Conservation (phyloP, 2,329 filamentous ascomycete genomes). For the Alternaria dauci region DNA sequence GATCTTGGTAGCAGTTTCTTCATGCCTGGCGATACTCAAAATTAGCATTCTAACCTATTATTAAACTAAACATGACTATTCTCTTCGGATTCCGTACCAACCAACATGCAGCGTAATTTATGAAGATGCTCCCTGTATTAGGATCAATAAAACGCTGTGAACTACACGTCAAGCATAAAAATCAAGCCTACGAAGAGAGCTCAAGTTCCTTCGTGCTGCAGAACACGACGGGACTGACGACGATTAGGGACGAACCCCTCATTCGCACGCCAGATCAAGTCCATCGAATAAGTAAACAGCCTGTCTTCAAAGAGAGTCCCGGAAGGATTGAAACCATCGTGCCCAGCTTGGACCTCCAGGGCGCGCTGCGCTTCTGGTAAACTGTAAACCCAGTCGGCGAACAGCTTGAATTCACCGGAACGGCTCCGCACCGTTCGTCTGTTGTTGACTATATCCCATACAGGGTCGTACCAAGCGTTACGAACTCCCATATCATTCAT, state of each 20-base stretch:
- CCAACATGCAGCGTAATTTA: too few relatives aligned
- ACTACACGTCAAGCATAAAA: too few relatives aligned
- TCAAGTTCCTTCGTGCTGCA: too few relatives aligned
- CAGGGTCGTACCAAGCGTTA: neutral
- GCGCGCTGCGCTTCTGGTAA: slow-evolving; percentile 18
- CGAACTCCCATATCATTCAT: neutral
- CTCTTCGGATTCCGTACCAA: too few relatives aligned
- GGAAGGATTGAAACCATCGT: neutral
- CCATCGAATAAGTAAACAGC: neutral
- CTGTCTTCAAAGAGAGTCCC: neutral
- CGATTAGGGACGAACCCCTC: neutral
- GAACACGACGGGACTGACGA: too few relatives aligned
- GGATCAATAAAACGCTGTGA: too few relatives aligned
- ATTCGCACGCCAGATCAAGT: neutral
- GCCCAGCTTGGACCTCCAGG: neutral
- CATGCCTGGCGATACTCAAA: too few relatives aligned
- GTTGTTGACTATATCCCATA: neutral
- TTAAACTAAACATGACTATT: too few relatives aligned
- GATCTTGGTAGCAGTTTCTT: too few relatives aligned
- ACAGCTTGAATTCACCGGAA: slow-evolving; percentile 10
- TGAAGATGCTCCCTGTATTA: too few relatives aligned
- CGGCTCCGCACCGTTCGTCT: neutral
- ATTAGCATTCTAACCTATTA: too few relatives aligned
- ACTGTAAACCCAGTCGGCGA: slow-evolving; percentile 11
- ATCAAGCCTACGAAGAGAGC: too few relatives aligned